A percentile compares a stretch with the other conserved stretches of the same genome.
These are phyloP conservation scores for Psophocarpus tetragonolobus DNA, from an alignment of 306 rosid genomes.

Conservation along the genomic window DNA sequence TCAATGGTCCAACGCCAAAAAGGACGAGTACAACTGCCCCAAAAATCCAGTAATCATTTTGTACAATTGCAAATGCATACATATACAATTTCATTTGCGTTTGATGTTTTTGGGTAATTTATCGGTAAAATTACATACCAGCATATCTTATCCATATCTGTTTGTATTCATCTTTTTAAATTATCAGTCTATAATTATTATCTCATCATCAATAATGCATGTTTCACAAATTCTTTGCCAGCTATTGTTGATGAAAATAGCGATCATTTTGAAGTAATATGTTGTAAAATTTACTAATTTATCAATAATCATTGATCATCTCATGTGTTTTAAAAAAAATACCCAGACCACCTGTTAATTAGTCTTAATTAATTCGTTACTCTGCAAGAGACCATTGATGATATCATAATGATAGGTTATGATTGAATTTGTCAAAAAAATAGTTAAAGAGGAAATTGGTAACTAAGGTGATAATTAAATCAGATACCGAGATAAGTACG, in stretches of 20 bases:
- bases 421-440: neutral
- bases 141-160: neutral
- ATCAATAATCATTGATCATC: neutral
- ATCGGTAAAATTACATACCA: neutral
- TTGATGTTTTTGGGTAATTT: neutral
- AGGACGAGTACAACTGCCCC: neutral
- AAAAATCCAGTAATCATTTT: neutral
- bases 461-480: neutral
- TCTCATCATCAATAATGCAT: neutral
- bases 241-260: neutral
- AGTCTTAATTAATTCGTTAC: neutral
- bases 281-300: neutral
- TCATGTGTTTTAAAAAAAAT: neutral
- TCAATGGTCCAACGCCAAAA: constrained; percentile 32
- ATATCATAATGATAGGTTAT: constrained; percentile 7
- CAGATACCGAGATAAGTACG: too few species aligned
- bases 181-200: neutral
- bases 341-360: too few species aligned
- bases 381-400: neutral
- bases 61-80: neutral
- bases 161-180: neutral
- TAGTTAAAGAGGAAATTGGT: neutral
- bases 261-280: neutral
- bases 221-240: neutral
- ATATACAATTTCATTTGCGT: neutral